Percentiles rank a stretch among this genome's conserved stretches.
These are phyloP conservation scores for Xylaria castorea DNA, from an alignment of 495 filamentous ascomycete species.

Conservation along the genomic window DNA sequence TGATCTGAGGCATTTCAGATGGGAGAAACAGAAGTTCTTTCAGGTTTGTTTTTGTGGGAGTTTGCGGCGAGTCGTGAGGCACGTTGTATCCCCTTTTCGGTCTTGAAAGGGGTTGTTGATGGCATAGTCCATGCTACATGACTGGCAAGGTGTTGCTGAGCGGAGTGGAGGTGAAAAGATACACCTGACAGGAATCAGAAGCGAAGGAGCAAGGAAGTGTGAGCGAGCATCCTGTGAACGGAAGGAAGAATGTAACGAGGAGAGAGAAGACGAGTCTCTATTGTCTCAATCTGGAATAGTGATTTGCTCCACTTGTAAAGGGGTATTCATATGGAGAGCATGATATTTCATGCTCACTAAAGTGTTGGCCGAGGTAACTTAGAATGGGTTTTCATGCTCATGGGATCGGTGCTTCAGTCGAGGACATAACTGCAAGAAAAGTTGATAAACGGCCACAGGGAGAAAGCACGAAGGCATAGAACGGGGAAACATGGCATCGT, in stretches of 20 bases:
- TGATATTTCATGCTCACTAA: not conserved
- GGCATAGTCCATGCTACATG: not conserved
- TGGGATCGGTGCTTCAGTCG: not conserved
- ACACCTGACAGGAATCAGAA: not conserved
- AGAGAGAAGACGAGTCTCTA: not conserved
- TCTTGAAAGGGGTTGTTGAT: not conserved
- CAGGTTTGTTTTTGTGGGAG: not conserved
- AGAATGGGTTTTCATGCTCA: not conserved
- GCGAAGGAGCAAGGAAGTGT: conserved; percentile 7
- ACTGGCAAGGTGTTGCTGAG: not conserved
- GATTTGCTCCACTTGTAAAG: not conserved
- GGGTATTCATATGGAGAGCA: not conserved
- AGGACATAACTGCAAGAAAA: not conserved
- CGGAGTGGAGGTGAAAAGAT: not conserved
- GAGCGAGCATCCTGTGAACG: not conserved
- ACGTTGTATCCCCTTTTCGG: not conserved
- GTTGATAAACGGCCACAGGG: not conserved
- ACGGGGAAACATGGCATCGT: not conserved
- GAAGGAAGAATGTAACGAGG: not conserved
- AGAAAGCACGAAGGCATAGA: not conserved
- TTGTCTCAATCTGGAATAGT: not conserved
- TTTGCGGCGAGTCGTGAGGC: not conserved
- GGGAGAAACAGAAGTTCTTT: not conserved
- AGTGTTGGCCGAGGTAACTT: not conserved
- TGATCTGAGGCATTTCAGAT: not conserved